Conservation (phyloP, 78 protist species). For the Polysphondylium violaceum region DNA sequence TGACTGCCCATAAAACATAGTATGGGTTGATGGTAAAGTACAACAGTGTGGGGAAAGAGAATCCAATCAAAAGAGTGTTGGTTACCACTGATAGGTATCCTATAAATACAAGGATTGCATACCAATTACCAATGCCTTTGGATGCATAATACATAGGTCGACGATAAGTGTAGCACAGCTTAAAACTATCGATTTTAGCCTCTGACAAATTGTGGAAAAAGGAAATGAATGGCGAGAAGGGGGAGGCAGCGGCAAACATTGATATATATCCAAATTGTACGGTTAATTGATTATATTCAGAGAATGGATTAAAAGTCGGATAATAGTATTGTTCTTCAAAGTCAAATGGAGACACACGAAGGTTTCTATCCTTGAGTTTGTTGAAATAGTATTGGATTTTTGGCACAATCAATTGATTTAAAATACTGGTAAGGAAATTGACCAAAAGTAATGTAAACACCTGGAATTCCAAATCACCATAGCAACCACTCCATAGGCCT, state of each 20-base stretch:
- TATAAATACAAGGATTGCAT: neutral
- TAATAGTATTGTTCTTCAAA: conserved; percentile 39
- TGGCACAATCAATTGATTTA: conserved; percentile 32
- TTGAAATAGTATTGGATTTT: conserved; percentile 7
- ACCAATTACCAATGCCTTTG: conserved; percentile 61
- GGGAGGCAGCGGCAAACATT: conserved; percentile 84
- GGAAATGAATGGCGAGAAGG: conserved; percentile 83
- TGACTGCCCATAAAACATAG: conserved; percentile 28
- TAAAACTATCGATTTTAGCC: conserved; percentile 77
- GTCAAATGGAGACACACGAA: neutral
- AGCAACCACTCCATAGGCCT: conserved; percentile 67
- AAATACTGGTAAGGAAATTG: conserved; percentile 1
- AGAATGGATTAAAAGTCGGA: conserved; percentile 4
- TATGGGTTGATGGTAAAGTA: conserved; percentile 3
- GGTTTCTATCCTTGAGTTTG: neutral
- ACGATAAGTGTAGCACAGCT: conserved; percentile 16
- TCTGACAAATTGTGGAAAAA: conserved; percentile 85
- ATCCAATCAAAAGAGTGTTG: conserved; percentile 36
- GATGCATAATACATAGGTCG: conserved; percentile 27
- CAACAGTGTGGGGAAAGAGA: conserved; percentile 44
- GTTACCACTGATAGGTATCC: conserved; percentile 39
- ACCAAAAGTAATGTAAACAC: conserved; percentile 47
- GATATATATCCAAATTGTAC: conserved; percentile 79
- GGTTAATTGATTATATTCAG: conserved; percentile 31
- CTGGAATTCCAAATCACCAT: conserved; percentile 71